phyloP scores from a whole-genome alignment of 768 basidiomycete species.

The Termitomyces sp. region DNA sequence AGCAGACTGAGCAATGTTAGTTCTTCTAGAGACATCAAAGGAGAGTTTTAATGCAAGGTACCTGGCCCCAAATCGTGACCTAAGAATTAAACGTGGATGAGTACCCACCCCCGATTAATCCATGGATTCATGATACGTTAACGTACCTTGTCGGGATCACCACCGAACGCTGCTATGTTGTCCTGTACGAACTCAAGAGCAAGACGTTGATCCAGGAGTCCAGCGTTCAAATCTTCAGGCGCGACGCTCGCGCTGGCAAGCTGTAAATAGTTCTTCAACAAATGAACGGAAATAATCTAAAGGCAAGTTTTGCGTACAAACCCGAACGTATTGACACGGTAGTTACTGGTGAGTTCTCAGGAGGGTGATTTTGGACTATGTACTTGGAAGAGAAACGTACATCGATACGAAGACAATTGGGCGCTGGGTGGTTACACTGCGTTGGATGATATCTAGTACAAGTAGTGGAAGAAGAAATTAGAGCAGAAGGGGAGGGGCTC shows the following conservation, averaged over 20 bases:
- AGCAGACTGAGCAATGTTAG: conserved; percentile 36
- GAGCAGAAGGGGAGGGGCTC: conserved; percentile 7
- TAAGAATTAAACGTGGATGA: conserved; percentile 15
- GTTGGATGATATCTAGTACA: conserved; percentile 41
- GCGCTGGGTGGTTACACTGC: conserved; percentile 44
- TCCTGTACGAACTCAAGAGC: conserved; percentile 61
- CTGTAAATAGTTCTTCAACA: conserved; percentile 22
- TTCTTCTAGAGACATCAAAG: neutral
- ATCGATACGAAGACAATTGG: conserved; percentile 56
- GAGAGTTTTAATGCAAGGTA: too few species aligned
- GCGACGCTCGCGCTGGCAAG: conserved; percentile 46
- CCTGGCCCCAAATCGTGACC: conserved; percentile 56
- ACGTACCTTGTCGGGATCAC: conserved; percentile 54
- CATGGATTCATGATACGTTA: neutral
- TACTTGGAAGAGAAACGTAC: conserved; percentile 26
- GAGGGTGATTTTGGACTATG: neutral
- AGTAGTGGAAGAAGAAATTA: neutral
- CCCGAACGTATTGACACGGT: conserved; percentile 57
- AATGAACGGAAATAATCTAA: neutral
- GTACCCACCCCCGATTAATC: too few species aligned
- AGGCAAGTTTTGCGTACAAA: conserved; percentile 36
- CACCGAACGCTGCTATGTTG: conserved; percentile 70
- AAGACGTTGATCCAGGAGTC: conserved; percentile 57
- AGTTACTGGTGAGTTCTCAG: conserved; percentile 38
- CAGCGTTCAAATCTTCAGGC: conserved; percentile 53